Base-by-base conservation (phyloP, 192 early-diverging fungal species). In the Chytriomyces confervae region DNA sequence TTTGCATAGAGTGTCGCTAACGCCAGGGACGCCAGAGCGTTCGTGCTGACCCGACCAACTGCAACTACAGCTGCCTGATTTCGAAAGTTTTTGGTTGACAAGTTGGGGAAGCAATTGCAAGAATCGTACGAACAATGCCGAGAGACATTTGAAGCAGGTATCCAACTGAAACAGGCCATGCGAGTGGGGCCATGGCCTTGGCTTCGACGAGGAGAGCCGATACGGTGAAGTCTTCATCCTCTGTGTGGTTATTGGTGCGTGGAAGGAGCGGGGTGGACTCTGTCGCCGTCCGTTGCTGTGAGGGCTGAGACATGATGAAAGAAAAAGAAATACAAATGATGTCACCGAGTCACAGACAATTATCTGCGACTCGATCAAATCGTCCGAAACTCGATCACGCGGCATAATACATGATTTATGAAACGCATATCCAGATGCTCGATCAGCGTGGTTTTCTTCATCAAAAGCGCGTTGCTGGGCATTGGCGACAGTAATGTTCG, bases 131-230 rank as follows among this genome's bases (percentile, higher is more conserved):
- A 13, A 65, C 64, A 27, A 65, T 23, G 16, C 64, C 36, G 64
- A 86, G 63, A 7, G 81, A 76, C 27, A 72, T 74, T 11, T 75
- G 75, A 13, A 89, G 78, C 5, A 89, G 61, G 62, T 86, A 85
- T 1, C 80, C 82, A 23, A 80, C 63, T 16, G 81, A 82, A 6
- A 89, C 81, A 6, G 87, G 87, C 84, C 84, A 86, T 8, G 85
- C 82, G 0, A 86, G 62, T 44, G 72, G 77, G 4, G 77, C n/a
- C 29, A 86, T 50, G 3, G 51, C 70, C 46, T 50, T 45, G 27
- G 62, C 67, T 72, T 86, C 83, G 13, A 46, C 29, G 13, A 53
- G 43, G 51, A 82, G n/a, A 20, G 63, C 76, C 20, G 66, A 20
- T 0, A 81, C 46, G 24, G 75, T 62, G 9, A 77, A 61, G 9